phyloP scores from a whole-genome alignment of 148 eudicot genomes.

The Arctostaphylos glauca region DNA sequence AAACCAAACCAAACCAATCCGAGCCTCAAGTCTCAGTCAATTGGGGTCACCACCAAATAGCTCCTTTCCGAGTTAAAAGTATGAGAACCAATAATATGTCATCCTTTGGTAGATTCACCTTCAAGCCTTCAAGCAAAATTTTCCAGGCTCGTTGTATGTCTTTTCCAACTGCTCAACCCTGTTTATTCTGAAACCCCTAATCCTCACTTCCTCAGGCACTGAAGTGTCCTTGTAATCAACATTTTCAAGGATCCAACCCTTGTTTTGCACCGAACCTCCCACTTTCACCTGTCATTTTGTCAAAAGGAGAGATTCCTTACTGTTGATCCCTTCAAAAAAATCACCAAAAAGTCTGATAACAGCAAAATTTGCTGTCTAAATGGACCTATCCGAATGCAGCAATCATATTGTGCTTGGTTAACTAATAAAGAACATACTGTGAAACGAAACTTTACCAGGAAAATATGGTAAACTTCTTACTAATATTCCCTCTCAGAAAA shows the following conservation, averaged over 20 bases:
- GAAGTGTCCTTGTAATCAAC: conserved; percentile 68
- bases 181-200: conserved; percentile 79
- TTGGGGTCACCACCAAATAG: neutral
- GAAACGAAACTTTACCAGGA: neutral
- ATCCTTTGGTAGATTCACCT: conserved; percentile 12
- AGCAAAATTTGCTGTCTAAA: neutral
- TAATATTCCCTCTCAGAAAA: neutral
- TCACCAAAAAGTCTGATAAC: neutral
- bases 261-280: conserved; percentile 69
- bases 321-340: neutral
- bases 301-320: neutral
- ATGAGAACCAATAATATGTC: neutral
- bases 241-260: conserved; percentile 74
- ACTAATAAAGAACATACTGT: neutral
- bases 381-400: neutral
- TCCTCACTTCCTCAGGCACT: conserved; percentile 80
- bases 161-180: conserved; percentile 83
- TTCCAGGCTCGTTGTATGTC: conserved; percentile 62
- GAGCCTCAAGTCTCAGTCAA: too few species aligned
- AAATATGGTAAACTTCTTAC: neutral
- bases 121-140: conserved; percentile 58
- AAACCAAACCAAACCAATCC: too few species aligned
- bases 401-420: neutral
- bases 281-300: conserved; percentile 61
- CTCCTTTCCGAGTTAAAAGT: neutral